phyloP scores from a whole-genome alignment of 306 rosid species.

The Cicer cuneatum region DNA sequence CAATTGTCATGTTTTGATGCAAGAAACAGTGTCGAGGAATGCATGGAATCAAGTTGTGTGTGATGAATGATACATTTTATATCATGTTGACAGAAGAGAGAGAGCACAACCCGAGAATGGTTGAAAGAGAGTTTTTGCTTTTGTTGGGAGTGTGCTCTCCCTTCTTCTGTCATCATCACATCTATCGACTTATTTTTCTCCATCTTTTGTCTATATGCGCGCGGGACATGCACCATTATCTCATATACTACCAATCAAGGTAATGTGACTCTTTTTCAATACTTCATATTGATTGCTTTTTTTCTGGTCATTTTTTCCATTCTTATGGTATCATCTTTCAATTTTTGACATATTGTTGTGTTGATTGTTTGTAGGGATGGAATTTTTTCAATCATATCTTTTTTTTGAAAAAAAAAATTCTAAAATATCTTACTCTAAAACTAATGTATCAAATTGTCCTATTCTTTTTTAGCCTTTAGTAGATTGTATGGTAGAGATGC shows the following conservation, averaged over 20 bases:
- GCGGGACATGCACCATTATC: not conserved
- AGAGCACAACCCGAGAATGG: slow-evolving; percentile 79
- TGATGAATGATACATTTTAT: slow-evolving; percentile 11
- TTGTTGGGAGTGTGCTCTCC: slow-evolving; percentile 86
- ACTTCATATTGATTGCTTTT: not conserved
- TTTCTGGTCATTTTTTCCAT: not conserved
- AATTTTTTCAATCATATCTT: no score
- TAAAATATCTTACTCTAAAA: no score
- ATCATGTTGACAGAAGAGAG: slow-evolving; percentile 97
- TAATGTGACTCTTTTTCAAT: not conserved
- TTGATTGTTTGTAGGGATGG: not conserved
- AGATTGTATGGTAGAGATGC: no score
- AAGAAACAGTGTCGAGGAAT: no score
- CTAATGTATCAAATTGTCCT: no score
- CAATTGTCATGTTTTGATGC: no score
- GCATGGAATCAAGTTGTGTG: not conserved
- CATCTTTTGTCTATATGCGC: not conserved
- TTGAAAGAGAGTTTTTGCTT: slow-evolving; percentile 51
- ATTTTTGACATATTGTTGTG: not conserved
- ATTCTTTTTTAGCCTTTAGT: no score
- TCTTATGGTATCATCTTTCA: not conserved
- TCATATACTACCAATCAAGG: slow-evolving; percentile 24
- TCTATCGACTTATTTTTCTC: not conserved
- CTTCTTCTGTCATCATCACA: slow-evolving; percentile 73
- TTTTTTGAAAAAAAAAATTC: no score